phyloP scores from a whole-genome alignment of 768 basidiomycete species.

The Podaxis sp. region DNA sequence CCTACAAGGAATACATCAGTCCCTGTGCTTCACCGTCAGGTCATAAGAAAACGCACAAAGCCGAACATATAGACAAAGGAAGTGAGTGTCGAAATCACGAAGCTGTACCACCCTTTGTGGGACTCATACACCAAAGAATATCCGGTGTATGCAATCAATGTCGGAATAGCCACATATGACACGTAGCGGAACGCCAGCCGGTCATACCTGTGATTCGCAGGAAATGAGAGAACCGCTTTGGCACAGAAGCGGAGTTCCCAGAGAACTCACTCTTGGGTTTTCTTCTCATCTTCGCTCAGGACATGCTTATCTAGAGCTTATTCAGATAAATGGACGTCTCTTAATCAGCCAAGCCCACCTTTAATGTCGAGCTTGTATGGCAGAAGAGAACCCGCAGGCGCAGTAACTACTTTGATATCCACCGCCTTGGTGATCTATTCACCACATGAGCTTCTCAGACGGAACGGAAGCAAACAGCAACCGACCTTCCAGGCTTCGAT shows the following conservation, averaged over 20 bases:
- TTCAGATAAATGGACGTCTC: conserved; percentile 6
- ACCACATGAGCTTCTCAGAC: conserved; percentile 14
- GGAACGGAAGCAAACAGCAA: conserved; percentile 7
- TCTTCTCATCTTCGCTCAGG: conserved; percentile 95
- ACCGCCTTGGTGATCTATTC: conserved; percentile 83
- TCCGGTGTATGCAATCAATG: conserved; percentile 69
- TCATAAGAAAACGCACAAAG: conserved; percentile 63
- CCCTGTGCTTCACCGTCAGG: not conserved
- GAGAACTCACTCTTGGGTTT: conserved; percentile 82
- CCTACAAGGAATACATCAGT: conserved; percentile 36
- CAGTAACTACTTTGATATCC: conserved; percentile 66
- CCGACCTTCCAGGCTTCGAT: conserved; percentile 94
- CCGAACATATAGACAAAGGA: conserved; percentile 97
- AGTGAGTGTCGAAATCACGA: conserved; percentile 88
- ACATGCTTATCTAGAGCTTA: conserved; percentile 80
- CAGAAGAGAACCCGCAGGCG: conserved; percentile 59
- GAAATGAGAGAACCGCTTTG: conserved; percentile 11
- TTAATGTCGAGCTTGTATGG: conserved; percentile 82
- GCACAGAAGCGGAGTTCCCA: not conserved
- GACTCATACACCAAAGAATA: conserved; percentile 81
- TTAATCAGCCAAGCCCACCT: conserved; percentile 39
- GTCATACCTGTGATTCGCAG: conserved; percentile 60
- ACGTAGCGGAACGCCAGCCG: conserved; percentile 93
- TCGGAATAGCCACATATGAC: conserved; percentile 82
- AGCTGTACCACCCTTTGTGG: conserved; percentile 95